Evolutionary conservation across 805 yeast genomes (phyloP).

Genomic region (Pichia deserticola): DNA sequence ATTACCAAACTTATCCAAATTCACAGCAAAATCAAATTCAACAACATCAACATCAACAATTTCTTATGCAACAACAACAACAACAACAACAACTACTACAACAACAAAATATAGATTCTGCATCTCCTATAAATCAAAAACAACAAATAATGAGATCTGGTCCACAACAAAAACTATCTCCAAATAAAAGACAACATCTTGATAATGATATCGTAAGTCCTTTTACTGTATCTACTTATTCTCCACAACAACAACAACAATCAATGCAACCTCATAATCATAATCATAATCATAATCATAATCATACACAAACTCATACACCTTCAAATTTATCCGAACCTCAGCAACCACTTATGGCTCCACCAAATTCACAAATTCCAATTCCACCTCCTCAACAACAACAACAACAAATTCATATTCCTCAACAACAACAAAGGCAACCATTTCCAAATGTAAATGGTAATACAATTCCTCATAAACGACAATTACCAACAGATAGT

Average conservation of each 20-base stretch:
- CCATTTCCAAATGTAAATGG: slow-evolving; percentile 8
- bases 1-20: slow-evolving; percentile 4
- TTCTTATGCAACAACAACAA: slow-evolving; percentile 6
- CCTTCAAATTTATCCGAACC: not conserved
- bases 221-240: not conserved
- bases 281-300: not conserved
- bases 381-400: not conserved
- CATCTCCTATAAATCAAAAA: not conserved
- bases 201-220: slow-evolving; percentile 3
- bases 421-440: slow-evolving; percentile 12
- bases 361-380: not conserved
- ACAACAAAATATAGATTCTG: slow-evolving; percentile 2
- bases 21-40: too few relatives aligned
- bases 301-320: slow-evolving; percentile 11
- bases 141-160: not conserved
- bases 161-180: slow-evolving; percentile 3
- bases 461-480: slow-evolving; percentile 12
- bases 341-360: not conserved
- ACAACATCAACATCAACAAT: slow-evolving; percentile 21
- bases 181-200: slow-evolving; percentile 4
- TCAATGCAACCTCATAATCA: not conserved
- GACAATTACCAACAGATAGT: slow-evolving; percentile 1
- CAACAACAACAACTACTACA: slow-evolving; percentile 11
- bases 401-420: not conserved
- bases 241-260: not conserved